These are phyloP conservation scores for Ganoderma leucocontextum DNA, from an alignment of 1,284 basidiomycete genomes.

Conservation along the genomic window DNA sequence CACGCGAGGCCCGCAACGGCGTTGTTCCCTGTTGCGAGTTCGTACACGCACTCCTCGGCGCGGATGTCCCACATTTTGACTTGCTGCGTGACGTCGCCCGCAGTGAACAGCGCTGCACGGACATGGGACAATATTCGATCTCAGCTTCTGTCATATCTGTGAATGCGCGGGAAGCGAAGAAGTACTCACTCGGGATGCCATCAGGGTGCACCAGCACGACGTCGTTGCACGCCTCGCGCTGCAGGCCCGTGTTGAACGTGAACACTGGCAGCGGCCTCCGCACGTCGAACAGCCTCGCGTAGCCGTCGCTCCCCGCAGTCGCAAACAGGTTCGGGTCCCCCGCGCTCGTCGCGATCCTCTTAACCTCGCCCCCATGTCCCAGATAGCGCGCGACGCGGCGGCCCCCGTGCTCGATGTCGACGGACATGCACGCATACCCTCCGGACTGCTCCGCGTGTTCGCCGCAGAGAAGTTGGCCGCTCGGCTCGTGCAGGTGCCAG, in stretches of 20 bases:
- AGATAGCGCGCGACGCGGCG: constrained; percentile 44
- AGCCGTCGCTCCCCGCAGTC: constrained; percentile 48
- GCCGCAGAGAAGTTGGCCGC: constrained; percentile 41
- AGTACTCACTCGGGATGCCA: constrained; percentile 40
- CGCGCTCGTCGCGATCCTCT: constrained; percentile 43
- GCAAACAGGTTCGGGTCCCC: constrained; percentile 48
- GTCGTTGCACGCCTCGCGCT: constrained; percentile 26
- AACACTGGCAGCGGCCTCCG: constrained; percentile 40
- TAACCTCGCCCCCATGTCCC: constrained; percentile 47
- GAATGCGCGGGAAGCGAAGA: background rate
- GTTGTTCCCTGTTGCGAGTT: constrained; percentile 53
- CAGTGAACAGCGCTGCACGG: constrained; percentile 43
- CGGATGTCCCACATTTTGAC: constrained; percentile 52
- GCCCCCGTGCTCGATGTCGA: constrained; percentile 47
- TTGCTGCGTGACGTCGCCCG: constrained; percentile 38
- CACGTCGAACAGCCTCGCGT: constrained; percentile 49
- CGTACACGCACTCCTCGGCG: constrained; percentile 44
- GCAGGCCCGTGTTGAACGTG: constrained; percentile 36
- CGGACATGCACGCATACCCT: constrained; percentile 36
- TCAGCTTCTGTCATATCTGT: background rate
- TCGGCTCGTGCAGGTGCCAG: constrained; percentile 43
- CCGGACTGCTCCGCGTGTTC: constrained; percentile 28
- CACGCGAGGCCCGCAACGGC: constrained; percentile 44
- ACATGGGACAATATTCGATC: background rate
- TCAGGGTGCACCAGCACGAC: constrained; percentile 38